Evolutionary conservation across 768 basidiomycete species (phyloP).

Genomic region (Mycena galericulata): DNA sequence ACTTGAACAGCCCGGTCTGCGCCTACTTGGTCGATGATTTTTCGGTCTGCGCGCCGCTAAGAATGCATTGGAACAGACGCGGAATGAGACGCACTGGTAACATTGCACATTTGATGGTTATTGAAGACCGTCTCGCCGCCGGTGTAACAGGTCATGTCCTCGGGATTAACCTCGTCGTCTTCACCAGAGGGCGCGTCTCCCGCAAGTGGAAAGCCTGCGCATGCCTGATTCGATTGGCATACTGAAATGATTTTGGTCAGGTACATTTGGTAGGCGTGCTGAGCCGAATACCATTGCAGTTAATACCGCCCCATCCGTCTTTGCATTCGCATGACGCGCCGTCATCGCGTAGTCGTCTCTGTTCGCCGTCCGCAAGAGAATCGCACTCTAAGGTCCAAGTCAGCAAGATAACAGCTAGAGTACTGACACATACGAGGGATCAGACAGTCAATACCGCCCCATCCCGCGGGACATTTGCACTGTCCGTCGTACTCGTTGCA

Average conservation of each 20-base stretch:
- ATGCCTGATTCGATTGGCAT: slow-evolving; percentile 86
- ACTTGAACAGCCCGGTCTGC: slow-evolving; percentile 93
- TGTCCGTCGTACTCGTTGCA: slow-evolving; percentile 95
- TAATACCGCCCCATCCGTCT: slow-evolving; percentile 95
- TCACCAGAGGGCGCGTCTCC: slow-evolving; percentile 54
- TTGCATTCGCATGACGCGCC: slow-evolving; percentile 88
- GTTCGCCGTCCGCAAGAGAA: slow-evolving; percentile 90
- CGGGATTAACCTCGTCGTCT: slow-evolving; percentile 48
- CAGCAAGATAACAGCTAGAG: background rate
- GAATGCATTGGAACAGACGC: background rate
- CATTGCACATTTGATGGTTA: slow-evolving; percentile 98
- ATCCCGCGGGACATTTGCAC: slow-evolving; percentile 97
- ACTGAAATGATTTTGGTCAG: slow-evolving; percentile 60
- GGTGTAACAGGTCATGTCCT: slow-evolving; percentile 93
- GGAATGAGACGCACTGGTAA: slow-evolving; percentile 82
- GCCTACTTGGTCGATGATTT: slow-evolving; percentile 93
- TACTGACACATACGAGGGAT: slow-evolving; percentile 77
- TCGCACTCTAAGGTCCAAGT: slow-evolving; percentile 78
- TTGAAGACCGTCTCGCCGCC: slow-evolving; percentile 94
- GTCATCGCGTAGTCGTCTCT: slow-evolving; percentile 82
- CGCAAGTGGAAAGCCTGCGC: slow-evolving; percentile 79
- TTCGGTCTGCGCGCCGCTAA: slow-evolving; percentile 72
- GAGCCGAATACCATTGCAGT: slow-evolving; percentile 87
- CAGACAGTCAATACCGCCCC: slow-evolving; percentile 96
- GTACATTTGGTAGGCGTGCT: background rate